Evolutionary conservation across 192 early-diverging fungal genomes (phyloP).

Genomic region (Allomyces macrogynus): DNA sequence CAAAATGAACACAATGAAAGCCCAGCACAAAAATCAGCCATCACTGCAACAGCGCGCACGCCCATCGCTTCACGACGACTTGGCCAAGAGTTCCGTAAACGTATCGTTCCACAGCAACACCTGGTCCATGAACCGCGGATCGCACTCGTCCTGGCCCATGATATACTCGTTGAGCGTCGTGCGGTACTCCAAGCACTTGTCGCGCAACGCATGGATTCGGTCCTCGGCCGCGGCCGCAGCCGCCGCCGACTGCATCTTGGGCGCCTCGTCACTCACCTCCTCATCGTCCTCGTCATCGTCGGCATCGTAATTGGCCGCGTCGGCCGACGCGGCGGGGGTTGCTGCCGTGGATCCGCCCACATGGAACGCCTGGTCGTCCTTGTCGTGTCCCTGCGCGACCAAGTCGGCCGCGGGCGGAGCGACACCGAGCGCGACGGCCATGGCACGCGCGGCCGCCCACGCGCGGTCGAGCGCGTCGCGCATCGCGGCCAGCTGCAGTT

Average conservation of each 20-base stretch:
- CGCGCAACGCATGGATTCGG: not conserved
- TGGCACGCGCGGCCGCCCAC: not conserved
- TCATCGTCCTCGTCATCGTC: not conserved
- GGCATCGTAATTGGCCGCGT: not conserved
- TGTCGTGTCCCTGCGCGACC: not conserved
- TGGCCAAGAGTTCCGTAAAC: not conserved
- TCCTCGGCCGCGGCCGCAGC: not conserved
- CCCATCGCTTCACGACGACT: too few species aligned
- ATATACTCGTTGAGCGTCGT: not conserved
- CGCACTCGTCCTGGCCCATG: constrained; percentile 1
- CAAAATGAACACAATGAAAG: too few species aligned
- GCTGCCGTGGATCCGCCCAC: too few species aligned
- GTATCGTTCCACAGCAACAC: not conserved
- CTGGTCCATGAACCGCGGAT: not conserved
- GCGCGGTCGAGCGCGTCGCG: not conserved
- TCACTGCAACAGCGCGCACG: too few species aligned
- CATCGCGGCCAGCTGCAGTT: not conserved
- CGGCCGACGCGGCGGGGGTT: not conserved
- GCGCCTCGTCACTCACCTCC: not conserved
- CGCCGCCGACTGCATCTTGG: not conserved
- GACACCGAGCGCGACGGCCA: not conserved
- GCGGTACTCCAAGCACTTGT: not conserved
- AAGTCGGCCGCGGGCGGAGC: not conserved
- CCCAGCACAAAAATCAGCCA: too few species aligned
- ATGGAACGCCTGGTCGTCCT: too few species aligned